Percentiles rank a stretch among this genome's conserved stretches.
These are phyloP conservation scores for Parmelia sp. DNA, from an alignment of 495 filamentous ascomycete species.

Conservation along the genomic window DNA sequence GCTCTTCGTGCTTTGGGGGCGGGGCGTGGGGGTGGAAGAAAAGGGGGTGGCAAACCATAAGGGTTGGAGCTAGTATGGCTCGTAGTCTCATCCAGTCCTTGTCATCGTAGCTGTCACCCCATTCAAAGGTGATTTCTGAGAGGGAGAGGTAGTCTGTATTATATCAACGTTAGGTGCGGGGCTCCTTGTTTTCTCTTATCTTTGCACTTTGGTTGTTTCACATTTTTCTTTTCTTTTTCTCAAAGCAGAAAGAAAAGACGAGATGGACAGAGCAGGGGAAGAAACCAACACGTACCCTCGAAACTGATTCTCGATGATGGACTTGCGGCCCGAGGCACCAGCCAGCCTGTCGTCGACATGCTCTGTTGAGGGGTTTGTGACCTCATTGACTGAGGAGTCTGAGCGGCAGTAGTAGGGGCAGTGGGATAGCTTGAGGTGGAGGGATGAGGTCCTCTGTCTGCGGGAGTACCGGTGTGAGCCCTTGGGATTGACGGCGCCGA, in stretches of 20 bases:
- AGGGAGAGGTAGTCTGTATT: constrained; percentile 21
- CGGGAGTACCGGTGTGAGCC: not conserved
- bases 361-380: not conserved
- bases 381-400: not conserved
- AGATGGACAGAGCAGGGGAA: not conserved
- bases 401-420: not conserved
- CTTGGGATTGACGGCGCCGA: not conserved
- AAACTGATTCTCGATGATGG: constrained; percentile 11
- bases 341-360: not conserved
- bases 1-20: not conserved
- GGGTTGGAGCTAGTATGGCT: constrained; percentile 59
- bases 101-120: constrained; percentile 24
- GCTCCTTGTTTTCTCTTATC: not conserved
- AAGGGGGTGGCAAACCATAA: too few species aligned
- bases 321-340: not conserved
- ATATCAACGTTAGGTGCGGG: not conserved
- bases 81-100: constrained; percentile 57
- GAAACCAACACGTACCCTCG: constrained; percentile 3
- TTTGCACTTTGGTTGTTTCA: not conserved
- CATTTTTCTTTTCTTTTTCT: not conserved
- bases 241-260: not conserved
- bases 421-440: not conserved
- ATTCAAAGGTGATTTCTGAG: constrained; percentile 21
- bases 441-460: not conserved
- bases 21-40: too few species aligned